These are phyloP conservation scores for Diplodia scrobiculata DNA, from an alignment of 2,329 filamentous ascomycete species.

Conservation along the genomic window DNA sequence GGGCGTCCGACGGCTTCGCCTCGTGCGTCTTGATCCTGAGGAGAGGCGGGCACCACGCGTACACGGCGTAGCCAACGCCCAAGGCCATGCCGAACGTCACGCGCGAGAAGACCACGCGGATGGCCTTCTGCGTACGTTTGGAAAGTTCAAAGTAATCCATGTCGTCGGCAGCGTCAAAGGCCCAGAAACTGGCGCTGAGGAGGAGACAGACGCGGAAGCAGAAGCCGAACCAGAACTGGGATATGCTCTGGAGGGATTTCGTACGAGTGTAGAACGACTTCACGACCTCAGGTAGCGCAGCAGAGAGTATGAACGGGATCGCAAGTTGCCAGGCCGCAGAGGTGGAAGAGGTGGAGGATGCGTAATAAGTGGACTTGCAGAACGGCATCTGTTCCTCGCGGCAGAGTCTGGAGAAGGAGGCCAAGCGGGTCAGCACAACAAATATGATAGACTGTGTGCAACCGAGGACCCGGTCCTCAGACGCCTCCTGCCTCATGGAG, in stretches of 20 bases:
- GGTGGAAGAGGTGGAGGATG: conserved; percentile 86
- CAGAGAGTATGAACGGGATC: conserved; percentile 74
- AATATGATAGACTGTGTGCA: conserved; percentile 86
- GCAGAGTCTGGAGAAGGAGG: conserved; percentile 88
- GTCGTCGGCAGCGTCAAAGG: conserved; percentile 84
- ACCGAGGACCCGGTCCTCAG: conserved; percentile 71
- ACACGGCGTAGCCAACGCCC: conserved; percentile 80
- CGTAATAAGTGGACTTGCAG: conserved; percentile 93
- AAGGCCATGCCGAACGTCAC: conserved; percentile 76
- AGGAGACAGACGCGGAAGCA: conserved; percentile 75
- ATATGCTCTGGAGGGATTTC: conserved; percentile 82
- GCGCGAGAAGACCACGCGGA: conserved; percentile 77
- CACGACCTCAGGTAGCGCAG: conserved; percentile 72
- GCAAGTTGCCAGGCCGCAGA: conserved; percentile 86
- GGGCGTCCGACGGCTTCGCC: conserved; percentile 31
- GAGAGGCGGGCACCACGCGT: conserved; percentile 81
- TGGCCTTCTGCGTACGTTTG: conserved; percentile 66
- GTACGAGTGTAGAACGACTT: conserved; percentile 80
- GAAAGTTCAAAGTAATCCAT: conserved; percentile 72
- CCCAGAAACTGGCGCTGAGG: conserved; percentile 80
- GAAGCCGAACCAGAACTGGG: conserved; percentile 79
- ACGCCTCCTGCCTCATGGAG: conserved; percentile 70
- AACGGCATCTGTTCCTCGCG: conserved; percentile 98
- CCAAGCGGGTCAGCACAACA: conserved; percentile 72
- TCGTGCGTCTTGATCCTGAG: conserved; percentile 65